Conservation (phyloP, 2,329 filamentous ascomycete species). For the Colletotrichum sp. region DNA sequence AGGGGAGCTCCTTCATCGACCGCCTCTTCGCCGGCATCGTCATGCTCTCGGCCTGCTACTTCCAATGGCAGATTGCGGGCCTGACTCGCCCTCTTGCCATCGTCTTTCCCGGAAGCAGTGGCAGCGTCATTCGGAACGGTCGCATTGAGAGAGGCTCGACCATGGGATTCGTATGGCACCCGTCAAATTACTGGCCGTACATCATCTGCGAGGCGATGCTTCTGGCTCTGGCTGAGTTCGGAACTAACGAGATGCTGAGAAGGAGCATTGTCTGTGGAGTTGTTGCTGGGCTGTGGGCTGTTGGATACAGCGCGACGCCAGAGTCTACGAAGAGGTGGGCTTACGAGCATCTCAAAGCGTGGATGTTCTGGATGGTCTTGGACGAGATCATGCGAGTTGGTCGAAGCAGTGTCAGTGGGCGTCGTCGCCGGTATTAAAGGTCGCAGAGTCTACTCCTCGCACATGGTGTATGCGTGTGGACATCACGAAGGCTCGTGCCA, state of each 20-base stretch:
- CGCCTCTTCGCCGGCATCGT: conserved; percentile 44
- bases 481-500: neutral
- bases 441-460: neutral
- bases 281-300: conserved; percentile 22
- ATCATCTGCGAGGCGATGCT: conserved; percentile 23
- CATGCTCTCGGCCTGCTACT: conserved; percentile 37
- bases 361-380: conserved; percentile 22
- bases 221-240: conserved; percentile 25
- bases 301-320: conserved; percentile 25
- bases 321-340: conserved; percentile 22
- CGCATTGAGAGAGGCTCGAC: conserved; percentile 1
- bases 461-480: neutral
- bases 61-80: conserved; percentile 24
- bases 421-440: neutral
- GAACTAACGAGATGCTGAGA: conserved; percentile 22
- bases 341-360: conserved; percentile 24
- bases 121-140: conserved; percentile 19
- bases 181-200: conserved; percentile 25
- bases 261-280: conserved; percentile 19
- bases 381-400: conserved; percentile 24
- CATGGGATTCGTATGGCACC: conserved; percentile 22
- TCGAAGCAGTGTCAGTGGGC: neutral
- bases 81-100: conserved; percentile 19
- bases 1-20: conserved; percentile 48
- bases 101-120: conserved; percentile 1